These are phyloP conservation scores for Sporothrix pseudoabietina DNA, from an alignment of 2,329 filamentous ascomycete species.

Conservation along the genomic window DNA sequence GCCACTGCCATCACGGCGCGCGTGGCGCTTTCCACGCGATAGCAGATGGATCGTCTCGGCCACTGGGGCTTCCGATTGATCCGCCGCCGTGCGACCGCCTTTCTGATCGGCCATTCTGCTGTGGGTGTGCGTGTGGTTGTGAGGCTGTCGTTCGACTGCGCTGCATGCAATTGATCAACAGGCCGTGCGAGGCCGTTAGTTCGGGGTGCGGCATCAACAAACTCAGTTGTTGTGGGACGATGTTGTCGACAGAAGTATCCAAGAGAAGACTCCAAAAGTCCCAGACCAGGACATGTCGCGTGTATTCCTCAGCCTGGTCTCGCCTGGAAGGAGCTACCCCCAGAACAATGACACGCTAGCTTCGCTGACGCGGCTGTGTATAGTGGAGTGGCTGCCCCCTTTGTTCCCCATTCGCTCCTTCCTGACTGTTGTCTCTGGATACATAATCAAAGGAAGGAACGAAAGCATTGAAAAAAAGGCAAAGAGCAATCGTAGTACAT, in stretches of 20 bases:
- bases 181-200: background rate
- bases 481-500: background rate
- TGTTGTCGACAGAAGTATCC: background rate
- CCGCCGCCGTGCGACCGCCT: constrained; percentile 3
- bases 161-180: background rate
- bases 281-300: background rate
- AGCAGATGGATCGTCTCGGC: constrained; percentile 18
- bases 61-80: background rate
- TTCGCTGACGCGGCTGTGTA: background rate
- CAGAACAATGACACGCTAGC: background rate
- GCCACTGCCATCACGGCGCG: background rate
- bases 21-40: background rate
- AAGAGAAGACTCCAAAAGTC: background rate
- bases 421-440: background rate
- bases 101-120: background rate
- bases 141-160: no score
- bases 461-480: background rate
- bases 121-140: background rate
- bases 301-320: background rate
- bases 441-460: background rate
- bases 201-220: background rate
- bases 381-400: background rate
- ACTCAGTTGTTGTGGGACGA: background rate
- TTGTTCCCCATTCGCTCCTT: background rate
- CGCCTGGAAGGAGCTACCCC: background rate